A percentile compares a stretch with the other conserved stretches of the same genome.
phyloP scores from a whole-genome alignment of 2,329 filamentous ascomycete species.

The Pezicula radicicola region DNA sequence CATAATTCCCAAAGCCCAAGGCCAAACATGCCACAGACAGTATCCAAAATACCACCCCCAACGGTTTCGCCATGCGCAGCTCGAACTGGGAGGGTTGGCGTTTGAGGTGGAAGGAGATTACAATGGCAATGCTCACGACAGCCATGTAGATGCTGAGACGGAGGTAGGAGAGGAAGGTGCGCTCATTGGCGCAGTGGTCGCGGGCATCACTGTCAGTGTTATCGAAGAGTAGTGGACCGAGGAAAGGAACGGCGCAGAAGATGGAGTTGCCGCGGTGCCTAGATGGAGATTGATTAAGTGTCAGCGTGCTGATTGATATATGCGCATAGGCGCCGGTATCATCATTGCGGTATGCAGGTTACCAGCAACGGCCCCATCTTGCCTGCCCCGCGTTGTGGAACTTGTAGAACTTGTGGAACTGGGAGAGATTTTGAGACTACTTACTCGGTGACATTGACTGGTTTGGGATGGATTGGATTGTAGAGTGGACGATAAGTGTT shows the following conservation, averaged over 20 bases:
- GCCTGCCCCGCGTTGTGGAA: too few species aligned
- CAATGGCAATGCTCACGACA: conserved; percentile 84
- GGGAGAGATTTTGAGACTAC: neutral
- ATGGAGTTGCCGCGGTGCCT: conserved; percentile 15
- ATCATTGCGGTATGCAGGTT: too few species aligned
- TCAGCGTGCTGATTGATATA: neutral
- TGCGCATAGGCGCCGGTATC: too few species aligned
- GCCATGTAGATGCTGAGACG: conserved; percentile 88
- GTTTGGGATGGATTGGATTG: conserved; percentile 39
- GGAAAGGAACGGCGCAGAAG: conserved; percentile 24
- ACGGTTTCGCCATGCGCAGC: conserved; percentile 72
- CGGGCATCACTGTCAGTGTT: conserved; percentile 63
- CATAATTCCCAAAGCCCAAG: conserved; percentile 82
- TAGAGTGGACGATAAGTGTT: conserved; percentile 47
- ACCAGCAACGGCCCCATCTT: too few species aligned
- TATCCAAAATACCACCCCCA: conserved; percentile 86
- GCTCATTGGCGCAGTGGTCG: conserved; percentile 51
- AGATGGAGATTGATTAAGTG: neutral
- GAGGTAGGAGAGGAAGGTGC: conserved; percentile 83
- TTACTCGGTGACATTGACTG: conserved; percentile 30
- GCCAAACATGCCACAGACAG: conserved; percentile 74
- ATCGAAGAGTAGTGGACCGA: conserved; percentile 61
- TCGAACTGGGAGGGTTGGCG: conserved; percentile 67
- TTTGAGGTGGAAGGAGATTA: conserved; percentile 90
- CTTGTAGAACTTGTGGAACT: neutral